Base-by-base conservation (phyloP, 2,329 filamentous ascomycete species). In the Cercospora zeae-maydis region DNA sequence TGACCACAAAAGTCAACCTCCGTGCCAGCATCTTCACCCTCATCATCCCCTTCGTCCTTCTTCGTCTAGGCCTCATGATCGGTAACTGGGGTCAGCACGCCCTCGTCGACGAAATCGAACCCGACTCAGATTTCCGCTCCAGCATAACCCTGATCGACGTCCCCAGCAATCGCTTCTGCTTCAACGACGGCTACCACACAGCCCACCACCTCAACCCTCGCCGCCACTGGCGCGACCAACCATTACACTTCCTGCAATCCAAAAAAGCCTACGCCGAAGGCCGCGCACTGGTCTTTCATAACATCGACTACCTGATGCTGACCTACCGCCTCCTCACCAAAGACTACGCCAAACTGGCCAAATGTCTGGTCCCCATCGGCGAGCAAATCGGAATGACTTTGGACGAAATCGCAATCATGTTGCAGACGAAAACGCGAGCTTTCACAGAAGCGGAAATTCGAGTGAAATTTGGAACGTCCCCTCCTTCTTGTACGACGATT, bases 81-180 rank as follows among this genome's bases (percentile, higher is more conserved):
- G 90, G 90, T 1, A 93, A 93, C 73, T 93, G 89, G 89, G 90
- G 89, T 3, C 90, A 93, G 73, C 90, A 93, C 73, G 90, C 90
- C 1, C 87, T 93, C 66, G 89, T 93, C 6, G 90, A 93, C 70
- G 84, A 87, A 19, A 79, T 85, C 11, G 87, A 91, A 68, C 90
- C 90, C 0, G 84, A 90, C 70, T 92, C 89, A 0, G 90, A 93
- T 72, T 93, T 87, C 70, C 82, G 89, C 36, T 91, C 88, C 0
- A 92, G 89, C 74, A 90, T 93, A 67, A 93, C 90, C 0, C 74
- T 93, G 24, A 87, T 93, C 59, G 90, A 93, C 71, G 89, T 93
- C 6, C 82, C 88, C 6, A 92, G 89, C 76, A 93, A 93, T 75
- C 88, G 90, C 36, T 88, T 88, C 76, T 93, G 88, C 78, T 92